These are phyloP conservation scores for Rhizopogon roseolus DNA, from an alignment of 768 basidiomycete genomes.

Conservation along the genomic window DNA sequence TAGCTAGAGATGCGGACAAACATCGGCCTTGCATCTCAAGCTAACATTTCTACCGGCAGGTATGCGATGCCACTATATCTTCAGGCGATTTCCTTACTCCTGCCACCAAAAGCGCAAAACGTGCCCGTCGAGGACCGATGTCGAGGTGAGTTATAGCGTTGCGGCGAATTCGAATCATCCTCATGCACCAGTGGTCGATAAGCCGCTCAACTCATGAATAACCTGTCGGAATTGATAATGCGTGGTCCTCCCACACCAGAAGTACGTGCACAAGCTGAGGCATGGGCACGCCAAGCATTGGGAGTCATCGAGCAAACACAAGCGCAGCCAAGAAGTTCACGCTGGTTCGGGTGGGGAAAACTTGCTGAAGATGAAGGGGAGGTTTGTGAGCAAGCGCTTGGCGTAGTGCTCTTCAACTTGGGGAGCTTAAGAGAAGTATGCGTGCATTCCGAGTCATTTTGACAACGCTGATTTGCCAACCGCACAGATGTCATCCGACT, in stretches of 20 bases:
- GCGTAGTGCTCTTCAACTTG: constrained; percentile 57
- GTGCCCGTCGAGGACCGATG: constrained; percentile 47
- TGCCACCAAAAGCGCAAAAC: constrained; percentile 34
- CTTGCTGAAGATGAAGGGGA: constrained; percentile 22
- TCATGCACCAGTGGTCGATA: neutral
- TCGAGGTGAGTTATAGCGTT: constrained; percentile 38
- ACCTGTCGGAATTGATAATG: constrained; percentile 39
- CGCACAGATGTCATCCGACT: constrained; percentile 30
- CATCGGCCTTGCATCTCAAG: neutral
- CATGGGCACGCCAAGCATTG: constrained; percentile 54
- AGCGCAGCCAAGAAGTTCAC: constrained; percentile 4
- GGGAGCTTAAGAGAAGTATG: constrained; percentile 47
- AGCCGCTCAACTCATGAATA: constrained; percentile 48
- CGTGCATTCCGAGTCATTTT: neutral
- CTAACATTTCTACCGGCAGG: constrained; percentile 26
- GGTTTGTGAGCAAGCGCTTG: constrained; percentile 51
- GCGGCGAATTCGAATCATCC: neutral
- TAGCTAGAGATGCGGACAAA: neutral
- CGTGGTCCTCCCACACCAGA: constrained; percentile 31
- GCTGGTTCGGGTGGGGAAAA: constrained; percentile 10
- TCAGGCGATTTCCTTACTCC: constrained; percentile 57
- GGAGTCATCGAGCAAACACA: constrained; percentile 26
- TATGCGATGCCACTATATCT: constrained; percentile 64
- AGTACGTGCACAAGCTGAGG: constrained; percentile 43
- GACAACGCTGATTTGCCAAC: neutral